phyloP scores from a whole-genome alignment of 495 filamentous ascomycete genomes.

The Tuber umbilicatum region DNA sequence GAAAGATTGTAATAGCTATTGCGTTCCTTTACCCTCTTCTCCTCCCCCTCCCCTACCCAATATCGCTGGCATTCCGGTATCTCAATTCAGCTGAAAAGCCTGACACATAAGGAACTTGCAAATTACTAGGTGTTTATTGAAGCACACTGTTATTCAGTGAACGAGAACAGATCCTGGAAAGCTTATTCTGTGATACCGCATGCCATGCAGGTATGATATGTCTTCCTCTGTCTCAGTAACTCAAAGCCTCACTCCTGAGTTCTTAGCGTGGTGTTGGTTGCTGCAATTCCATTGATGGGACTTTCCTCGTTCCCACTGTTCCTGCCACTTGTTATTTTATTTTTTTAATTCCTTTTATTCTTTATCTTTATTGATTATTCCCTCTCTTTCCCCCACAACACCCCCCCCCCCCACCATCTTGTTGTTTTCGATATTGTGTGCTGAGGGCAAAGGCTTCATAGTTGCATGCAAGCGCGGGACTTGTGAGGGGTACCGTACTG shows the following conservation, averaged over 20 bases:
- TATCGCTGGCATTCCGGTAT: neutral
- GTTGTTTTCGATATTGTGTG: neutral
- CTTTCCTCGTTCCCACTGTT: neutral
- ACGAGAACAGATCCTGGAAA: neutral
- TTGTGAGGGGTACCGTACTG: slow-evolving; percentile 3
- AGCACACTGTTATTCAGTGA: neutral
- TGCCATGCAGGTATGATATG: neutral
- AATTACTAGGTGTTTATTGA: neutral
- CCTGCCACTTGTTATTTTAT: neutral
- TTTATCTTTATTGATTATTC: neutral
- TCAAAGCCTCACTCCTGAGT: neutral
- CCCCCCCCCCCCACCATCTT: neutral
- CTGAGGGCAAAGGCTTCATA: neutral
- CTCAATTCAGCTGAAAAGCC: neutral
- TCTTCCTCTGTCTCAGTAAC: neutral
- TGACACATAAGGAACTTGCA: neutral
- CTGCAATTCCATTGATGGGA: neutral
- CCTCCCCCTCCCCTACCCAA: neutral
- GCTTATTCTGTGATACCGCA: neutral
- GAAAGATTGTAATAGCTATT: neutral
- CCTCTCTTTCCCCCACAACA: neutral
- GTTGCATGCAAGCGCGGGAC: neutral
- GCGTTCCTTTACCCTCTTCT: neutral
- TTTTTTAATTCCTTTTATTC: neutral
- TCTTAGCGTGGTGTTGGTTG: neutral